Evolutionary conservation across 2,329 filamentous ascomycete species (phyloP).

Genomic region (Balansia obtecta): DNA sequence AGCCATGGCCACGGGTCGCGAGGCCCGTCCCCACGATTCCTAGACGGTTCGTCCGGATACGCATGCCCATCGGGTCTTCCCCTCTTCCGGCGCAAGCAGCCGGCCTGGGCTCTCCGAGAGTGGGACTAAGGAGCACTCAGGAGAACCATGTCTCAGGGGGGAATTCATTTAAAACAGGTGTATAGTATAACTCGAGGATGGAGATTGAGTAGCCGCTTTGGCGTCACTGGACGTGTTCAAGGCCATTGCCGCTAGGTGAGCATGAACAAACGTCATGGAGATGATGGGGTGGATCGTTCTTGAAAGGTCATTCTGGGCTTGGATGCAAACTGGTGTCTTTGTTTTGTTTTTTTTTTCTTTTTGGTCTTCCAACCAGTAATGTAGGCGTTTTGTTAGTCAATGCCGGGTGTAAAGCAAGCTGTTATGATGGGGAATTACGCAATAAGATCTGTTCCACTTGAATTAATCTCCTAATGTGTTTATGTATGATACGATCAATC

Average conservation of each 20-base stretch:
- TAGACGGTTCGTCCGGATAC: conserved; percentile 22
- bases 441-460: neutral
- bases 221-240: neutral
- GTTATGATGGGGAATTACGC: neutral
- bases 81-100: neutral
- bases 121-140: neutral
- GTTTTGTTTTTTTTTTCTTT: neutral
- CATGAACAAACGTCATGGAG: too few species aligned
- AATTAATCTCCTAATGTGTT: too few species aligned
- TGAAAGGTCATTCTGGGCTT: neutral
- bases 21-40: conserved; percentile 33
- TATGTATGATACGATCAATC: too few species aligned
- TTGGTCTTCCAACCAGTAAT: neutral
- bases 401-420: neutral
- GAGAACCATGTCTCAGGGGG: neutral
- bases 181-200: neutral
- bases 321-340: neutral
- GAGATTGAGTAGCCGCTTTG: neutral
- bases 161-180: neutral
- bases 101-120: neutral
- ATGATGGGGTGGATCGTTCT: too few species aligned
- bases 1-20: conserved; percentile 43
- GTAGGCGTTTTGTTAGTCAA: neutral
- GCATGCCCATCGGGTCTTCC: neutral
- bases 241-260: too few species aligned